Conservation (phyloP, 108 stramenopile species). For the Chaetoceros muelleri region DNA sequence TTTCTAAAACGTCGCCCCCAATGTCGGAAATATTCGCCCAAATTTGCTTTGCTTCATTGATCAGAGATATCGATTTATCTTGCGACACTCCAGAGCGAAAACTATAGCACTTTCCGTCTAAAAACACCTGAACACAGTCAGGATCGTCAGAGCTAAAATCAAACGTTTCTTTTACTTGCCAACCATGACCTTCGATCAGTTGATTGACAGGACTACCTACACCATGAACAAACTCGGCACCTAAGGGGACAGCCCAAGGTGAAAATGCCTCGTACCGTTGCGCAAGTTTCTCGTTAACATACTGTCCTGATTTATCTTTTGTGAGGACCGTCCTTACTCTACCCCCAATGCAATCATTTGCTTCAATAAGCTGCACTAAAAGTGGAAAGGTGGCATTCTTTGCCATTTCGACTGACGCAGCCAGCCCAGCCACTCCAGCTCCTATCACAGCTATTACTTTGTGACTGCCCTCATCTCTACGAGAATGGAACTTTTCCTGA, state of each 20-base stretch:
- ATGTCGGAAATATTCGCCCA: constrained; percentile 4
- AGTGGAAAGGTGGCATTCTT: constrained; percentile 12
- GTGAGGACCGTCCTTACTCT: constrained; percentile 24
- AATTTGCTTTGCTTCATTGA: constrained; percentile 2
- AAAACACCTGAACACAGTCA: constrained; percentile 3
- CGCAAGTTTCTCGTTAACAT: neutral
- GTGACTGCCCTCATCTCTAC: too few relatives aligned
- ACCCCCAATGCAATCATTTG: constrained; percentile 18
- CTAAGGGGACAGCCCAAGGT: constrained; percentile 20
- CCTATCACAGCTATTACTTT: constrained; percentile 4
- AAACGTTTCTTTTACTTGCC: constrained; percentile 11
- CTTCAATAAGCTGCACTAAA: constrained; percentile 18
- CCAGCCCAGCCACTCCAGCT: constrained; percentile 11
- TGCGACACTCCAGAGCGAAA: neutral
- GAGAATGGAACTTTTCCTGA: too few relatives aligned
- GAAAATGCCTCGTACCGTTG: constrained; percentile 13
- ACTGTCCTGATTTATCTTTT: neutral
- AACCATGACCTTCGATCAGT: constrained; percentile 12
- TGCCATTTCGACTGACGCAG: constrained; percentile 7
- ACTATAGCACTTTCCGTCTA: constrained; percentile 7
- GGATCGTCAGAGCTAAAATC: constrained; percentile 6
- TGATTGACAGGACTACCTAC: constrained; percentile 8
- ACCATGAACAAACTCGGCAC: constrained; percentile 31
- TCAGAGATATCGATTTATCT: neutral
- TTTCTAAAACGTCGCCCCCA: constrained; percentile 7